phyloP scores from a whole-genome alignment of 176 grass and related monocot species.

The Oryza glumipatula region DNA sequence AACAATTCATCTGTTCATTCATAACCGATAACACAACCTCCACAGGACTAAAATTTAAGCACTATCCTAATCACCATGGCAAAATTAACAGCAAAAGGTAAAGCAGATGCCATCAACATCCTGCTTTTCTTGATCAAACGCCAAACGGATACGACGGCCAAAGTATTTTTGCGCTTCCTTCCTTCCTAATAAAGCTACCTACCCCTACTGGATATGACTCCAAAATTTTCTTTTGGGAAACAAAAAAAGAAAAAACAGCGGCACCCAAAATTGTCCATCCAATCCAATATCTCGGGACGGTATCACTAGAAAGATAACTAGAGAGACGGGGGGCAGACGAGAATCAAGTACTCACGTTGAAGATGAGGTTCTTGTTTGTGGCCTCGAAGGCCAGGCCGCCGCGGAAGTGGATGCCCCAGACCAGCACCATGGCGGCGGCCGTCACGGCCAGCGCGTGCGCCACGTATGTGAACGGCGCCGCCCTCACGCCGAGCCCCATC shows the following conservation, averaged over 20 bases:
- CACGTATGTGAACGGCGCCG: conserved; percentile 74
- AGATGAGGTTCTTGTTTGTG: conserved; percentile 81
- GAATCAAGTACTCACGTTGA: conserved; percentile 52
- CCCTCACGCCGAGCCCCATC: conserved; percentile 52
- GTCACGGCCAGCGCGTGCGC: conserved; percentile 65
- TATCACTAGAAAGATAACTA: neutral
- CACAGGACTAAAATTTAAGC: neutral
- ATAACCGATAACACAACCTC: conserved; percentile 6
- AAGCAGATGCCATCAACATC: neutral
- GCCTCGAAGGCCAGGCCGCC: conserved; percentile 70
- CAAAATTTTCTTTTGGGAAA: neutral
- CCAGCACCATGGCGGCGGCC: conserved; percentile 64
- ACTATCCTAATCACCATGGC: neutral
- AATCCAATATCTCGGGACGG: neutral
- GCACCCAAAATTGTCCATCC: conserved; percentile 5
- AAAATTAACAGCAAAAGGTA: neutral
- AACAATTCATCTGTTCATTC: neutral
- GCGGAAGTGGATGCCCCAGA: conserved; percentile 77
- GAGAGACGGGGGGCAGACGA: neutral
- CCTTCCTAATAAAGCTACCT: neutral
- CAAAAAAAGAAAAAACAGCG: neutral
- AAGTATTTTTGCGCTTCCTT: neutral
- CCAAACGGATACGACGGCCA: neutral
- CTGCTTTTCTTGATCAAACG: neutral
- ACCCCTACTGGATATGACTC: neutral